phyloP scores from a whole-genome alignment of 2,329 filamentous ascomycete genomes.

The Nothophoma quercina region DNA sequence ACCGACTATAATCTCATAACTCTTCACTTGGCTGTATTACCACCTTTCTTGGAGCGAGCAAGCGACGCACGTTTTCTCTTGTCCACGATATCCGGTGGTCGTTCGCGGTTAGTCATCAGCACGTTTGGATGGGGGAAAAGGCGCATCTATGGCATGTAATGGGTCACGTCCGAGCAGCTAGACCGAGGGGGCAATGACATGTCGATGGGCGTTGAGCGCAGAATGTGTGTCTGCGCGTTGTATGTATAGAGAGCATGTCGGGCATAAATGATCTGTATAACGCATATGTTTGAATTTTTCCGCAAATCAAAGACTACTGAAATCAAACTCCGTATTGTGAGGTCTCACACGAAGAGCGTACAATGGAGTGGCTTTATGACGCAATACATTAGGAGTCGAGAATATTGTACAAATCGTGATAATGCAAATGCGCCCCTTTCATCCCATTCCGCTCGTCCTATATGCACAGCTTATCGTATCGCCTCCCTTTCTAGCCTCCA shows the following conservation, averaged over 20 bases:
- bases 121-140: constrained; percentile 34
- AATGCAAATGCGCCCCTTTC: constrained; percentile 15
- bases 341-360: too few relatives aligned
- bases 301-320: background rate
- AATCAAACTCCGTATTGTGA: background rate
- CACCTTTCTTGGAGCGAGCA: constrained; percentile 44
- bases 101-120: constrained; percentile 34
- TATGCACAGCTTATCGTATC: constrained; percentile 25
- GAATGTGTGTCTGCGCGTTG: constrained; percentile 29
- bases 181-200: constrained; percentile 14
- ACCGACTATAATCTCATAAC: constrained; percentile 46
- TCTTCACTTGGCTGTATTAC: constrained; percentile 53
- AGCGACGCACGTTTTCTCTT: constrained; percentile 34
- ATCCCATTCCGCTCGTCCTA: constrained; percentile 19
- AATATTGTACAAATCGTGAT: constrained; percentile 39
- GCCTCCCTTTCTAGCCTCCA: constrained; percentile 5
- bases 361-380: too few relatives aligned
- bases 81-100: constrained; percentile 35
- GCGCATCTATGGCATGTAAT: constrained; percentile 34
- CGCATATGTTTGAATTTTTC: constrained; percentile 7
- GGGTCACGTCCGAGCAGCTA: constrained; percentile 17
- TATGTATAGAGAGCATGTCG: constrained; percentile 46
- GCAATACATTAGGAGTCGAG: constrained; percentile 40
- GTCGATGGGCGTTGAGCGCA: constrained; percentile 15
- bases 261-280: constrained; percentile 24